These are phyloP conservation scores for Lactarius tabidus DNA, from an alignment of 768 basidiomycete species.

Conservation along the genomic window DNA sequence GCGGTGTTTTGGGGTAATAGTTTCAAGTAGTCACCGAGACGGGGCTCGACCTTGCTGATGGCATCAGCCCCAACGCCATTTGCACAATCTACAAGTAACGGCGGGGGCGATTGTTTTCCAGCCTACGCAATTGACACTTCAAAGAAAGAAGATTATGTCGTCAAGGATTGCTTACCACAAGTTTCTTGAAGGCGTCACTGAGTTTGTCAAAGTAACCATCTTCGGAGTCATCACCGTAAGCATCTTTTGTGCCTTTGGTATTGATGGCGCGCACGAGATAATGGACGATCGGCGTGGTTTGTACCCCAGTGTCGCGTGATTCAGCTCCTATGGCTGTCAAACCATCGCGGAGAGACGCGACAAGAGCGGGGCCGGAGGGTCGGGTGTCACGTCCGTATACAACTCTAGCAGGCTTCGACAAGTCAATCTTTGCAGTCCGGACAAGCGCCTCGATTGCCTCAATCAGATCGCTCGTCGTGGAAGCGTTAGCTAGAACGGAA, in stretches of 20 bases:
- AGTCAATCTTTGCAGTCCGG: constrained; percentile 63
- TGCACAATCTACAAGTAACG: constrained; percentile 92
- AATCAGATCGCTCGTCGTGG: constrained; percentile 69
- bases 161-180: constrained; percentile 58
- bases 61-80: constrained; percentile 91
- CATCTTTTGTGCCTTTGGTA: constrained; percentile 71
- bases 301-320: constrained; percentile 71
- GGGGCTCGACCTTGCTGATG: constrained; percentile 54
- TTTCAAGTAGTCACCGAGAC: constrained; percentile 57
- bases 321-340: constrained; percentile 68
- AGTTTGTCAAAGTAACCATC: constrained; percentile 85
- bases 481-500: constrained; percentile 80
- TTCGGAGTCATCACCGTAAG: constrained; percentile 75
- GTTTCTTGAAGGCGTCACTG: constrained; percentile 73
- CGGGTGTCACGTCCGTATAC: constrained; percentile 94
- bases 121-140: constrained; percentile 38
- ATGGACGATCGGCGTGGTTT: constrained; percentile 93
- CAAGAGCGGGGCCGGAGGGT: constrained; percentile 74
- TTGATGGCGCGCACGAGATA: constrained; percentile 91
- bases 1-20: constrained; percentile 68
- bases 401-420: constrained; percentile 72
- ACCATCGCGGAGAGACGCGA: constrained; percentile 78
- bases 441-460: constrained; percentile 59
- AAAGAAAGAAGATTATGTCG: constrained; percentile 7
- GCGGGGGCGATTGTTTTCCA: constrained; percentile 51